These are phyloP conservation scores for Phialophora expanda DNA, from an alignment of 2,329 filamentous ascomycete species.

Conservation along the genomic window DNA sequence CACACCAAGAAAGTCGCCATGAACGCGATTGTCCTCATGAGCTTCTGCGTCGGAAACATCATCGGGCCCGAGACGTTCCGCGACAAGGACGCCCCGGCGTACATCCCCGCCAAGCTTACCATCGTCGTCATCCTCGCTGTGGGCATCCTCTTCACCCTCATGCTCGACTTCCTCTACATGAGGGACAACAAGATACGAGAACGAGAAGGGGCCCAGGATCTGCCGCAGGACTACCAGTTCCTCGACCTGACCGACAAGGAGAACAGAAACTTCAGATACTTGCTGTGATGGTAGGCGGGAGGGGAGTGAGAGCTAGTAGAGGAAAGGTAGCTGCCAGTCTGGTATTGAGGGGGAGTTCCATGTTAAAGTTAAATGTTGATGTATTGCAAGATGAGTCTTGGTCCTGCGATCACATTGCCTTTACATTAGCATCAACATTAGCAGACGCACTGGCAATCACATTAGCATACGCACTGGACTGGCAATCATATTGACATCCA, in stretches of 20 bases:
- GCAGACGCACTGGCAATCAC: too few relatives aligned
- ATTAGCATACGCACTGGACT: too few relatives aligned
- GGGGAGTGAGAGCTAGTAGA: background rate
- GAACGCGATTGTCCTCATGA: constrained; percentile 53
- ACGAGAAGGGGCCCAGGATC: constrained; percentile 33
- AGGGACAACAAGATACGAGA: constrained; percentile 44
- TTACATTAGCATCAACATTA: too few relatives aligned
- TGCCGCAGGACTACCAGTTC: constrained; percentile 41
- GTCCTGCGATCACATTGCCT: too few relatives aligned
- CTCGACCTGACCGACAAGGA: constrained; percentile 44
- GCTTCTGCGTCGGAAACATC: constrained; percentile 53
- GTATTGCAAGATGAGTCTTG: too few relatives aligned
- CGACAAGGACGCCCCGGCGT: constrained; percentile 49
- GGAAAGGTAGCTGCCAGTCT: too few relatives aligned
- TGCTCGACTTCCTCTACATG: constrained; percentile 42
- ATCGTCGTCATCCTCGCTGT: constrained; percentile 48
- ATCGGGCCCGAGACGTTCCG: constrained; percentile 54
- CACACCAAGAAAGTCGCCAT: constrained; percentile 58
- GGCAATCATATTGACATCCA: too few relatives aligned
- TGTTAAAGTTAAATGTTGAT: too few relatives aligned
- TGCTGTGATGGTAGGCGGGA: constrained; percentile 20
- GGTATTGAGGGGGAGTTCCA: too few relatives aligned
- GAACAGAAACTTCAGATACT: constrained; percentile 41
- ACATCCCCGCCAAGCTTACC: constrained; percentile 49
- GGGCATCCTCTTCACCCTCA: constrained; percentile 40